Conservation (phyloP, 2,329 filamentous ascomycete genomes). For the Fusarium sp. region DNA sequence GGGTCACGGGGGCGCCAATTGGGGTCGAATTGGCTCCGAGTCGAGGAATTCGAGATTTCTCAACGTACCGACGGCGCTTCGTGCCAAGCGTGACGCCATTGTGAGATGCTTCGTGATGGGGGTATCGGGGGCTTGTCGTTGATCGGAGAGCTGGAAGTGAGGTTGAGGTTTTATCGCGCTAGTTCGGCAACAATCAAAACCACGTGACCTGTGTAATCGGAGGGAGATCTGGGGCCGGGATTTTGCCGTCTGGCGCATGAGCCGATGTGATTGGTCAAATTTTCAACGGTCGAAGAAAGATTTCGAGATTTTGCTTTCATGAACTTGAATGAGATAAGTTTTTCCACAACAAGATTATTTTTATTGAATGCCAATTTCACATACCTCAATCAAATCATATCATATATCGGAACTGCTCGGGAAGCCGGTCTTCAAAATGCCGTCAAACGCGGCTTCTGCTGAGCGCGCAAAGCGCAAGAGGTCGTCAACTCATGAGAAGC, state of each 20-base stretch:
- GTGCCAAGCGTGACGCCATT: conserved; percentile 99
- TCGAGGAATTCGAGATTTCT: conserved; percentile 24
- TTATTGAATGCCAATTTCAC: background rate
- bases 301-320: conserved; percentile 49
- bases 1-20: conserved; percentile 50
- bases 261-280: conserved; percentile 49
- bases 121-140: conserved; percentile 62
- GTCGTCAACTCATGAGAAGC: conserved; percentile 56
- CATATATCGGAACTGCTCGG: background rate
- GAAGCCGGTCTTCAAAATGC: conserved; percentile 44
- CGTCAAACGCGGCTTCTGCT: conserved; percentile 43
- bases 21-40: conserved; percentile 29
- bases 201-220: conserved; percentile 54
- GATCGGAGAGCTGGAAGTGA: conserved; percentile 60
- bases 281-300: conserved; percentile 49
- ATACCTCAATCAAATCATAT: background rate
- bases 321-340: conserved; percentile 33
- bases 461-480: conserved; percentile 67
- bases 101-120: conserved; percentile 72
- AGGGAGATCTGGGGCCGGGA: conserved; percentile 47
- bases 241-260: conserved; percentile 40
- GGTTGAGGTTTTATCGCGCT: conserved; percentile 66
- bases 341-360: background rate
- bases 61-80: conserved; percentile 90
- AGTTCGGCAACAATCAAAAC: conserved; percentile 55